phyloP scores from a whole-genome alignment of 331 rosid species.

The Saraca asoca region DNA sequence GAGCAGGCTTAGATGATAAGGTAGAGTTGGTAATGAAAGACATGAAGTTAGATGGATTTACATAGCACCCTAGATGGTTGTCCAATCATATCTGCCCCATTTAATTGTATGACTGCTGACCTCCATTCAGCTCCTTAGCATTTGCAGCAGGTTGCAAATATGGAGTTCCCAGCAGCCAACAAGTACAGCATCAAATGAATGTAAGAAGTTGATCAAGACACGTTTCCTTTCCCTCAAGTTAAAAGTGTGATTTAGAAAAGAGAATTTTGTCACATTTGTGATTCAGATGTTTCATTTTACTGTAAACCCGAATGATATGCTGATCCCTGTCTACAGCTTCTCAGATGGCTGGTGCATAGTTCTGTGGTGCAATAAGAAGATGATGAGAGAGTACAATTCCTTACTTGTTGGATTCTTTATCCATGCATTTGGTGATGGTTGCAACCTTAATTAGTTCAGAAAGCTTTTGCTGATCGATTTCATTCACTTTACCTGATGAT shows the following conservation, averaged over 20 bases:
- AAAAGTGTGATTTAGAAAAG: not conserved
- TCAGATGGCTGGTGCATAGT: not conserved
- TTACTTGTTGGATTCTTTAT: not conserved
- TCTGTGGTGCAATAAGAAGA: not conserved
- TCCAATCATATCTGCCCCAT: constrained; percentile 9
- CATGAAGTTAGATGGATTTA: constrained; percentile 44
- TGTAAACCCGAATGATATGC: not conserved
- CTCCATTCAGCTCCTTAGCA: constrained; percentile 2
- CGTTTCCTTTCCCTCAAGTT: not conserved
- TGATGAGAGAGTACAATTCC: not conserved
- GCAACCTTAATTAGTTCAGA: not conserved
- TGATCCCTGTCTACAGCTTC: not conserved
- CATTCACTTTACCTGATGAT: not conserved
- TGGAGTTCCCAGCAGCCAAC: constrained; percentile 2
- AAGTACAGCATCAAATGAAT: constrained; percentile 19
- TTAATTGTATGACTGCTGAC: not conserved
- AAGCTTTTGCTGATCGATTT: not conserved
- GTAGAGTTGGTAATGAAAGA: constrained; percentile 40
- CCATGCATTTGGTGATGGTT: not conserved
- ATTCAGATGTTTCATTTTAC: not conserved
- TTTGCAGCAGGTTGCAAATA: constrained; percentile 4
- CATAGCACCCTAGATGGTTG: constrained; percentile 15
- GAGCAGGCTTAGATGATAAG: constrained; percentile 50
- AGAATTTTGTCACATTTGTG: not conserved
- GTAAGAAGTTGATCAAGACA: not conserved